Base-by-base conservation (phyloP, 1,139 yeast species). In the Taphrina wiesneri region DNA sequence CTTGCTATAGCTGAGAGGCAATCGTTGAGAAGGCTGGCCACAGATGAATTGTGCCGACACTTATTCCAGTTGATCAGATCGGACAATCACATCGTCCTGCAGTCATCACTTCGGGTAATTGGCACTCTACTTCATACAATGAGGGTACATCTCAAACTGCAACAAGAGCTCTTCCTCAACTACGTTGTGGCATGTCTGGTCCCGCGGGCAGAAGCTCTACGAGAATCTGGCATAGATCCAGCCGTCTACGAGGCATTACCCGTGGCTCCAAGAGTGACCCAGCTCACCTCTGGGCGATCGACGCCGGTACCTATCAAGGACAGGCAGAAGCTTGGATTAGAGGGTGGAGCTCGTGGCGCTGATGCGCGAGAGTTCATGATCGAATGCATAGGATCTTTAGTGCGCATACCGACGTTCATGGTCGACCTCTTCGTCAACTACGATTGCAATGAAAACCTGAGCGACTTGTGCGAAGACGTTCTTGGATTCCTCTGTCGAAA, bases 371-470 rank as follows among this genome's bases (percentile, higher is more conserved):
- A 93, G 74, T 81, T 89, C 71, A 81, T 95, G 72, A 82, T 92
- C 51, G 99, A 95, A 75, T 86, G 93, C 17, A 78, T 93, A 2
- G 87, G 97, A 7, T 84, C 90, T 56, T 77, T 93, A 62, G 84
- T 90, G 3, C 83, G 96, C 68, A 85, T 90, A 0, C 95, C 96
- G 0, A 78, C 83, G 2, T 87, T 90, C 69, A 91, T 92, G 75
- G 84, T 92, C 13, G 83, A 85, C 59, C 76, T 91, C 49, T 93
- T 88, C 74, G 86, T 89, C 65, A 87, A 87, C 67, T 95, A 86
- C 74, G 99, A 95, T 76, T 93, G 98, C 76, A 95, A 91, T 73
- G 86, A 91, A 70, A 96, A 91, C 70, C 84, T 95, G 70, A 82
- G 88, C 0, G 97, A 95, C 75, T 77, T 95, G 67, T 82, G 96